Percentiles rank a stretch among this genome's conserved stretches.
Conservation (phyloP, 257 asterid species). For the Marsdenia floribunda region DNA sequence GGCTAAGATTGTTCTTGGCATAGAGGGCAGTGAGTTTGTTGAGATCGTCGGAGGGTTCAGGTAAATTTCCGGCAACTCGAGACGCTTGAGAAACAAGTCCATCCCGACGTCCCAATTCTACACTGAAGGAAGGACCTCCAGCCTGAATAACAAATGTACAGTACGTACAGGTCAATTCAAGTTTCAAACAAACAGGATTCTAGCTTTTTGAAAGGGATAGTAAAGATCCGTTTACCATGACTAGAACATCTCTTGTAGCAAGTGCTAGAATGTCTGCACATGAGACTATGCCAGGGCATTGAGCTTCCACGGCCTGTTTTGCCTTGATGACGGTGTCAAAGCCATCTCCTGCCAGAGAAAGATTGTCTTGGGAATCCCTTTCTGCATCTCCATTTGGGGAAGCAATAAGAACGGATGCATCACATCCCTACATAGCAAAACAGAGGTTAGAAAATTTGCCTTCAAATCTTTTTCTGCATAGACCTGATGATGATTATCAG, state of each 20-base stretch:
- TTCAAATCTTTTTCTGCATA: not conserved
- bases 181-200: not conserved
- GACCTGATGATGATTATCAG: not conserved
- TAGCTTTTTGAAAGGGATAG: not conserved
- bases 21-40: constrained; percentile 37
- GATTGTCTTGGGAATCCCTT: constrained; percentile 52
- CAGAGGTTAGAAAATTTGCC: not conserved
- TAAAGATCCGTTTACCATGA: constrained; percentile 32
- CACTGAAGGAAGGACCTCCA: constrained; percentile 57
- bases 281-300: constrained; percentile 57
- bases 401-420: constrained; percentile 56
- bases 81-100: constrained; percentile 52
- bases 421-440: constrained; percentile 53
- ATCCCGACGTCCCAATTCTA: constrained; percentile 70
- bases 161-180: not conserved
- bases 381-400: constrained; percentile 66
- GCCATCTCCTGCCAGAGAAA: constrained; percentile 76
- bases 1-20: constrained; percentile 42
- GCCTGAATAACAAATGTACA: constrained; percentile 32
- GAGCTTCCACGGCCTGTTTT: constrained; percentile 64
- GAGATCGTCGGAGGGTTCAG: constrained; percentile 48
- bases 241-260: constrained; percentile 67
- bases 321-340: constrained; percentile 69
- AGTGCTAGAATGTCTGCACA: constrained; percentile 67
- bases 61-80: constrained; percentile 51